These are phyloP conservation scores for Phyllosticta paracitricarpa DNA, from an alignment of 2,329 filamentous ascomycete genomes.

Conservation along the genomic window DNA sequence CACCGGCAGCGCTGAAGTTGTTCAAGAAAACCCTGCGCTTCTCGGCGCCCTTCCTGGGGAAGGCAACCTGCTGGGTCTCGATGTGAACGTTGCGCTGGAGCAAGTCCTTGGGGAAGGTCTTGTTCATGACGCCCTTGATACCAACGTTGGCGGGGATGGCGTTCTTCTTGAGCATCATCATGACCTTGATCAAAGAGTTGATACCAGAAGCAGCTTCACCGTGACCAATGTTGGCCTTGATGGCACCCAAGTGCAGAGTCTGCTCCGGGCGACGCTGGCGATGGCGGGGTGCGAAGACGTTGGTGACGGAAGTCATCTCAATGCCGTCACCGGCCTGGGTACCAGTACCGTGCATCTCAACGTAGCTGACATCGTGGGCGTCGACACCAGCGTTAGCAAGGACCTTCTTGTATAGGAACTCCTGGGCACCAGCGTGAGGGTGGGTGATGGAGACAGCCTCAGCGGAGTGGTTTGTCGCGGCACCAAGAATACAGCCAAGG, in stretches of 20 bases:
- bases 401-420: slow-evolving; percentile 58
- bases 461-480: slow-evolving; percentile 72
- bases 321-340: slow-evolving; percentile 76
- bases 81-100: slow-evolving; percentile 44
- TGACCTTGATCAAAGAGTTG: slow-evolving; percentile 43
- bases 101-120: slow-evolving; percentile 44
- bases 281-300: slow-evolving; percentile 48
- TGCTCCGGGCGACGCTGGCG: slow-evolving; percentile 40
- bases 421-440: slow-evolving; percentile 68
- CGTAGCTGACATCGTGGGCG: slow-evolving; percentile 67
- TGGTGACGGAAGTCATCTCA: slow-evolving; percentile 69
- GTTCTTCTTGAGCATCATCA: slow-evolving; percentile 46
- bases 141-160: slow-evolving; percentile 46
- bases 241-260: slow-evolving; percentile 43
- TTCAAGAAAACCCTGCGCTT: slow-evolving; percentile 43
- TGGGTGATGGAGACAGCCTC: slow-evolving; percentile 76
- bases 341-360: slow-evolving; percentile 85
- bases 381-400: slow-evolving; percentile 65
- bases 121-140: slow-evolving; percentile 47
- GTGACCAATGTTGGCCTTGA: slow-evolving; percentile 47
- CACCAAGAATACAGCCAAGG: slow-evolving; percentile 65
- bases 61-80: slow-evolving; percentile 34
- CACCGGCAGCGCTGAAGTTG: slow-evolving; percentile 45
- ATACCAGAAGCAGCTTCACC: slow-evolving; percentile 46
- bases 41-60: slow-evolving; percentile 37